Evolutionary conservation across 148 eudicot species (phyloP).

Genomic region (Fagopyrum tataricum): DNA sequence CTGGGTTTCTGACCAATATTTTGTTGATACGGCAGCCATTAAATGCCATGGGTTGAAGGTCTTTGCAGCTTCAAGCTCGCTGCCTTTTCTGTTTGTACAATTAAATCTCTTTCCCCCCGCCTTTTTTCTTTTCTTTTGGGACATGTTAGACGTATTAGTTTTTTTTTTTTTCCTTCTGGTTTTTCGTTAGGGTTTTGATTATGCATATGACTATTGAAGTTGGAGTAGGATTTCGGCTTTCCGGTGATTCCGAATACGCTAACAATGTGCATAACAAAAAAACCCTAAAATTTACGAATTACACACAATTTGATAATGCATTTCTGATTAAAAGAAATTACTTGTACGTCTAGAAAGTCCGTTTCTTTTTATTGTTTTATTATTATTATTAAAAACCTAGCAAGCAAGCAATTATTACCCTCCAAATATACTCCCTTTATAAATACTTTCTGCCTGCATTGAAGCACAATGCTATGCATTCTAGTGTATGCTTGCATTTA

Average conservation of each 20-base stretch:
- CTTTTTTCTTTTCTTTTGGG: background rate
- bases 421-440: background rate
- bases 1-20: background rate
- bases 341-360: background rate
- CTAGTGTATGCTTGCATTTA: background rate
- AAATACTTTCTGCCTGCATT: background rate
- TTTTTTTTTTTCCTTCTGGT: too few relatives aligned
- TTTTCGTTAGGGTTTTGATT: too few relatives aligned
- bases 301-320: too few relatives aligned
- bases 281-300: too few relatives aligned
- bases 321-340: too few relatives aligned
- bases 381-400: background rate
- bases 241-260: too few relatives aligned
- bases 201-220: too few relatives aligned
- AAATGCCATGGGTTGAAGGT: background rate
- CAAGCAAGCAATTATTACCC: background rate
- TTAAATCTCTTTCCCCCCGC: background rate
- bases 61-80: slow-evolving; percentile 5
- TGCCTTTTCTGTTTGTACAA: background rate
- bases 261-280: too few relatives aligned
- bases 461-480: background rate
- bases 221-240: too few relatives aligned
- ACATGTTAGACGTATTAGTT: background rate
- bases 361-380: background rate
- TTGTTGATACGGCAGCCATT: slow-evolving; percentile 8